These are phyloP conservation scores for Lumnitzera littorea DNA, from an alignment of 345 rosid genomes.

Conservation along the genomic window DNA sequence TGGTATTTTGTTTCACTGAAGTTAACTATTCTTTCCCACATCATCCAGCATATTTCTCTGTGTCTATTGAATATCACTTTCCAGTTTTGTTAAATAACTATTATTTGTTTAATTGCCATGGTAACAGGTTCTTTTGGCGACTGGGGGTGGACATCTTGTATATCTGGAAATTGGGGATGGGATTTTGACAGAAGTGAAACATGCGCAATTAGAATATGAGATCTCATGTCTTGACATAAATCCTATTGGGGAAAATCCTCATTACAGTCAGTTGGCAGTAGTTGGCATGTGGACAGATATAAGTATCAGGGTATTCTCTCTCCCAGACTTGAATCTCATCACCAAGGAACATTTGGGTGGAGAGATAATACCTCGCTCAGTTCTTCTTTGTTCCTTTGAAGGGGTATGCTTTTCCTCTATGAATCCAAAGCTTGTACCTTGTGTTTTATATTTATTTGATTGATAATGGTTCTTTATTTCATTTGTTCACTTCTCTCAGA, in stretches of 20 bases:
- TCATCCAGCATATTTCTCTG: too few relatives aligned
- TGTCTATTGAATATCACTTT: too few relatives aligned
- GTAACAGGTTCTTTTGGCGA: constrained; percentile 81
- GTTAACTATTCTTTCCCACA: too few relatives aligned
- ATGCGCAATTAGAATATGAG: constrained; percentile 71
- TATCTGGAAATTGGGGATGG: constrained; percentile 91
- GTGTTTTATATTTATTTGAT: not conserved
- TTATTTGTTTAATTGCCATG: constrained; percentile 1
- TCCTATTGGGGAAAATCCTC: constrained; percentile 71
- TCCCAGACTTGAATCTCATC: constrained; percentile 74
- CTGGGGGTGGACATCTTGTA: constrained; percentile 91
- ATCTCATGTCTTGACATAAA: constrained; percentile 92
- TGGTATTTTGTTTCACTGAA: too few relatives aligned
- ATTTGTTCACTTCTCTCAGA: constrained; percentile 32
- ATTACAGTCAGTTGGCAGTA: constrained; percentile 78
- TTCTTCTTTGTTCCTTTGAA: constrained; percentile 86
- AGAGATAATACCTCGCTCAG: constrained; percentile 93
- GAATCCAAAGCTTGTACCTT: not conserved
- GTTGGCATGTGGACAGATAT: constrained; percentile 99
- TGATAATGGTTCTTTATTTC: not conserved
- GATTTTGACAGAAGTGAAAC: constrained; percentile 55
- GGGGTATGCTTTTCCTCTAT: constrained; percentile 52
- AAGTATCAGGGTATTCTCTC: constrained; percentile 73
- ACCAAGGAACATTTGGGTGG: constrained; percentile 87
- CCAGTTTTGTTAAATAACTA: not conserved